These are phyloP conservation scores for Andrographis paniculata DNA, from an alignment of 305 asterid species.

Conservation along the genomic window DNA sequence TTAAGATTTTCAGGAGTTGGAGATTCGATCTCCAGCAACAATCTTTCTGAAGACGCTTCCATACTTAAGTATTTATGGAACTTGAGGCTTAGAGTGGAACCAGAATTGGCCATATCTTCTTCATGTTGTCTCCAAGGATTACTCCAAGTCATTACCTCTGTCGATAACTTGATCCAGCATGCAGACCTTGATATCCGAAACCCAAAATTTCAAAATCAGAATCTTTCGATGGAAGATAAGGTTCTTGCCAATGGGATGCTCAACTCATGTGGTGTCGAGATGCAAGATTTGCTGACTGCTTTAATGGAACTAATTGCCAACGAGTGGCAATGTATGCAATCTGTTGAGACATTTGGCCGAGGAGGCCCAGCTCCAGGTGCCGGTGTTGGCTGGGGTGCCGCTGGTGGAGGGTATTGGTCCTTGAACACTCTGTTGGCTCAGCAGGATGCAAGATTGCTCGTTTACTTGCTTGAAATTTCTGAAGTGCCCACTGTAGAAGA, in stretches of 20 bases:
- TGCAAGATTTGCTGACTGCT: conserved; percentile 33
- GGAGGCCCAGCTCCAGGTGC: conserved; percentile 99
- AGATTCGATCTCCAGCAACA: conserved; percentile 11
- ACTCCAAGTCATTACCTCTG: conserved; percentile 40
- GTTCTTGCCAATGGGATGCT: conserved; percentile 64
- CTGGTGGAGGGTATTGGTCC: conserved; percentile 96
- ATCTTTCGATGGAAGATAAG: conserved; percentile 39
- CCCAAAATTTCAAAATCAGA: conserved; percentile 22
- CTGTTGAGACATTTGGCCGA: conserved; percentile 61
- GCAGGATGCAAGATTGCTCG: conserved; percentile 55
- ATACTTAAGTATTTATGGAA: conserved; percentile 42
- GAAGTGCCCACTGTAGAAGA: conserved; percentile 20
- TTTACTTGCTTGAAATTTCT: conserved; percentile 43
- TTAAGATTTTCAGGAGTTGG: conserved; percentile 31
- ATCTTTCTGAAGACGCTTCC: conserved; percentile 31
- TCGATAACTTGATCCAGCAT: conserved; percentile 59
- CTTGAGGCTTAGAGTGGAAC: conserved; percentile 38
- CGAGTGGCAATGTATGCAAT: conserved; percentile 36
- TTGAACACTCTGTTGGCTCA: conserved; percentile 45
- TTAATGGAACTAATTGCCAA: conserved; percentile 28
- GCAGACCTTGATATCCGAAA: conserved; percentile 43
- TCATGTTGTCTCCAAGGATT: conserved; percentile 80
- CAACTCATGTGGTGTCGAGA: conserved; percentile 38
- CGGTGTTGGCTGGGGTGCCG: conserved; percentile 96
- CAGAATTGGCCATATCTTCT: conserved; percentile 58